Base-by-base conservation (phyloP, 1,284 basidiomycete genomes). In the Trichosporon sp. region DNA sequence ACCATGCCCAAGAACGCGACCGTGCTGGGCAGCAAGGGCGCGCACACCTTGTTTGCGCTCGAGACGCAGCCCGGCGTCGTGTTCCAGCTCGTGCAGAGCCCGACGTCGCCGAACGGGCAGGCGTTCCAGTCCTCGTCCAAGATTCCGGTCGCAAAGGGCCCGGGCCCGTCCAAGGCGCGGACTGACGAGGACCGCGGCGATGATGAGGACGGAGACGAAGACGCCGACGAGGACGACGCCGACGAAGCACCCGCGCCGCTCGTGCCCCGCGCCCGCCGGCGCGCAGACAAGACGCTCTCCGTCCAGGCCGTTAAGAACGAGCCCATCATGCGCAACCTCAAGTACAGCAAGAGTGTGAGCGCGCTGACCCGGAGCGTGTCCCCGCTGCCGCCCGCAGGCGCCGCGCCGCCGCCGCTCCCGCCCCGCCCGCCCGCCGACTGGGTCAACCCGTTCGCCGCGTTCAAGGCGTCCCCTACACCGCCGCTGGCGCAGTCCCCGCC, bases 221-320 rank as follows among this genome's bases (percentile, higher is more conserved):
- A 47, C 21, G 44, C n/a, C 9, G n/a, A n/a, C 11, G 21, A 21
- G 18, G 44, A 23, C n/a, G 44, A 47, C 44, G n/a, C 44, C 44
- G 6, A 21, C 21, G n/a, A n/a, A n/a, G n/a, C n/a, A 2, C 35
- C 15, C 35, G 35, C 35, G 4, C 11, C 35, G 9, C 15, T 38
- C 35, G 27, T 4, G 12, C 15, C 12, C 25, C 25, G 25, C 15
- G 1, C 27, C 12, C 27, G 7, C 12, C 27, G 7, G 7, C 53
- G 53, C 53, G 25, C 53, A 8, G 3, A 27, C 13, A 58, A 58
- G 27, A 58, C 53, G 9, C 53, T 29, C 27, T 58, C 53, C 7
- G 15, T 31, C 15, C 53, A 58, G 27, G 53, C 53, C 53, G 53
- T 58, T 58, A 58, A 58, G 53, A 58, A 58, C 53, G 53, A 58